These are phyloP conservation scores for Eucalyptus microcorys DNA, from an alignment of 345 rosid species.

Conservation along the genomic window DNA sequence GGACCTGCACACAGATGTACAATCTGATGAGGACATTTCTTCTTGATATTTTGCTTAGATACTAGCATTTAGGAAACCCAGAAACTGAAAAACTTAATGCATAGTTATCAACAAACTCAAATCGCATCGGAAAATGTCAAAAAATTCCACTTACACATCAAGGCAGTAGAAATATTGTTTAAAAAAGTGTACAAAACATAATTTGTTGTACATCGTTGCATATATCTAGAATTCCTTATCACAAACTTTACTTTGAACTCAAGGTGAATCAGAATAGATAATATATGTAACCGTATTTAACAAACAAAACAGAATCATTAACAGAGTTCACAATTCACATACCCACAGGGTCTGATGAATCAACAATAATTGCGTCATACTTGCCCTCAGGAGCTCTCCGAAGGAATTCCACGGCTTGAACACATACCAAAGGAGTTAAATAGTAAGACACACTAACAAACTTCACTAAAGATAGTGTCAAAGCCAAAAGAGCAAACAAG, in stretches of 20 bases:
- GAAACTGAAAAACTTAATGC: not conserved
- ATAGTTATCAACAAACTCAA: not conserved
- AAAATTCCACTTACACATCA: not conserved
- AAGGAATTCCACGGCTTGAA: conserved; percentile 77
- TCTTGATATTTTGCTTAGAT: not conserved
- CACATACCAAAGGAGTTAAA: not conserved
- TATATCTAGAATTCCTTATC: not conserved
- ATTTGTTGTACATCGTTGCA: not conserved
- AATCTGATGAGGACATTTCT: not conserved
- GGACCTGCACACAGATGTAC: conserved; percentile 38
- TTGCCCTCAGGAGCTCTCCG: conserved; percentile 48
- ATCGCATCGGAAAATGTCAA: not conserved
- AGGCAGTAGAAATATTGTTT: not conserved
- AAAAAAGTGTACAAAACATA: not conserved
- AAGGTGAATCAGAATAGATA: not conserved
- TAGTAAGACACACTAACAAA: not conserved
- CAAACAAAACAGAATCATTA: not conserved
- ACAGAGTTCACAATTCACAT: not conserved
- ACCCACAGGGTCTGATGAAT: conserved; percentile 97
- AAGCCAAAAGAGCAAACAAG: not conserved
- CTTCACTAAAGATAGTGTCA: not conserved
- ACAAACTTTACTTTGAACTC: not conserved
- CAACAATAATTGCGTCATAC: conserved; percentile 89
- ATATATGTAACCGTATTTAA: not conserved
- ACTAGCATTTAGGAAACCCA: not conserved